These are phyloP conservation scores for Colletotrichum sidae DNA, from an alignment of 2,329 filamentous ascomycete genomes.

Conservation along the genomic window DNA sequence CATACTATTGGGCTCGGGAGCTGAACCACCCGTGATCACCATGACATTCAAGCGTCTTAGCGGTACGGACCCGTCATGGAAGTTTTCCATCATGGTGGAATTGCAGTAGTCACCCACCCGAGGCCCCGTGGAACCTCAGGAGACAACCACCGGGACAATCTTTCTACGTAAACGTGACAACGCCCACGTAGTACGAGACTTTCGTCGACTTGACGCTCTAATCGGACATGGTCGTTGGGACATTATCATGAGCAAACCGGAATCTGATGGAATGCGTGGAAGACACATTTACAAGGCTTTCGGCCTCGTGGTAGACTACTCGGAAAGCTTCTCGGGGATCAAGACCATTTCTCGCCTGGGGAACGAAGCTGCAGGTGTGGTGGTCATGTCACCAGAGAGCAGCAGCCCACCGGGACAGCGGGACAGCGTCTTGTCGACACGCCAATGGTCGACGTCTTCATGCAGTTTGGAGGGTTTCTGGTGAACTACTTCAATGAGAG, in stretches of 20 bases:
- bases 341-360: neutral
- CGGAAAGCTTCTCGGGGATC: slow-evolving; percentile 6
- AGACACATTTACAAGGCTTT: slow-evolving; percentile 23
- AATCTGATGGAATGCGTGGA: slow-evolving; percentile 18
- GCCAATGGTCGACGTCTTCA: slow-evolving; percentile 29
- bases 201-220: neutral
- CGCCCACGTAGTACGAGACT: neutral
- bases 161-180: neutral
- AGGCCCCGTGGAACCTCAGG: neutral
- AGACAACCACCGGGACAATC: neutral
- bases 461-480: slow-evolving; percentile 37
- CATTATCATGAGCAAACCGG: neutral
- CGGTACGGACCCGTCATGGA: neutral
- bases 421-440: slow-evolving; percentile 7
- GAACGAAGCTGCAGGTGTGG: slow-evolving; percentile 1
- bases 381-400: neutral
- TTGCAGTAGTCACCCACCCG: neutral
- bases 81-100: slow-evolving; percentile 1
- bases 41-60: neutral
- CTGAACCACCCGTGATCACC: neutral
- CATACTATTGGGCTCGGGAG: neutral
- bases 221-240: slow-evolving; percentile 11
- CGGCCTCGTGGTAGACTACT: neutral
- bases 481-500: slow-evolving; percentile 35
- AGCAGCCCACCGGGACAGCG: slow-evolving; percentile 2